These are phyloP conservation scores for Ploettnerulaceae sp. DNA, from an alignment of 2,329 filamentous ascomycete genomes.

Conservation along the genomic window DNA sequence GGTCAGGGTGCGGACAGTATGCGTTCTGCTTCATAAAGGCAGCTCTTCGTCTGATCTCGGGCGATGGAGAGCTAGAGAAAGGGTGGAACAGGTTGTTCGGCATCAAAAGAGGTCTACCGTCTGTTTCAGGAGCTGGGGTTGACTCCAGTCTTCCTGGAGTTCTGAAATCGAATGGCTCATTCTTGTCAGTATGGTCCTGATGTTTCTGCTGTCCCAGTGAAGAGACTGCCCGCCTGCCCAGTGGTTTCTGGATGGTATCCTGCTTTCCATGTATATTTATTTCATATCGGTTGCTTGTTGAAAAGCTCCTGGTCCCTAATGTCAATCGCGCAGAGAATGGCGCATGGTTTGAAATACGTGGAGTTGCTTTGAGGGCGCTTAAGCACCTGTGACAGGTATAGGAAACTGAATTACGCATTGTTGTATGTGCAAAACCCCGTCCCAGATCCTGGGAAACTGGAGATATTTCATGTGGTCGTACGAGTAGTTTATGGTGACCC, in stretches of 20 bases:
- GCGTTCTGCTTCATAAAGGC: slow-evolving; percentile 91
- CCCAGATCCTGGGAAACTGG: background rate
- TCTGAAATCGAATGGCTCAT: slow-evolving; percentile 24
- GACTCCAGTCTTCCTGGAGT: slow-evolving; percentile 23
- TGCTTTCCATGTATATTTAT: slow-evolving; percentile 14
- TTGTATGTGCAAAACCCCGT: slow-evolving; percentile 2
- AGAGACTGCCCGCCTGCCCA: slow-evolving; percentile 23
- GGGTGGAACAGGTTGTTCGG: slow-evolving; percentile 89
- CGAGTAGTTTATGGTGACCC: background rate
- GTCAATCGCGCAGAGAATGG: slow-evolving; percentile 15
- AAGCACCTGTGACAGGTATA: slow-evolving; percentile 34
- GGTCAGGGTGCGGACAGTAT: slow-evolving; percentile 81
- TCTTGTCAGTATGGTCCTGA: slow-evolving; percentile 25
- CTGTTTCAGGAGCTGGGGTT: slow-evolving; percentile 21
- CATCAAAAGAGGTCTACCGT: slow-evolving; percentile 30
- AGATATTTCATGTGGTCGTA: background rate
- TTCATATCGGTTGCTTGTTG: slow-evolving; percentile 19
- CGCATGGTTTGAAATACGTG: slow-evolving; percentile 16
- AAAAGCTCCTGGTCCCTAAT: slow-evolving; percentile 24
- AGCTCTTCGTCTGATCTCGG: slow-evolving; percentile 80
- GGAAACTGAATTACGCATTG: slow-evolving; percentile 27
- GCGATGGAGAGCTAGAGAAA: slow-evolving; percentile 82
- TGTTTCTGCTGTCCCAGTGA: slow-evolving; percentile 17
- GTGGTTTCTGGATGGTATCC: slow-evolving; percentile 13
- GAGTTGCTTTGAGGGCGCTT: slow-evolving; percentile 23